Evolutionary conservation across 495 filamentous ascomycete genomes (phyloP), one percentile per base, ranked within the genome.

Genomic region (Pyrenopolyporus hunteri): DNA sequence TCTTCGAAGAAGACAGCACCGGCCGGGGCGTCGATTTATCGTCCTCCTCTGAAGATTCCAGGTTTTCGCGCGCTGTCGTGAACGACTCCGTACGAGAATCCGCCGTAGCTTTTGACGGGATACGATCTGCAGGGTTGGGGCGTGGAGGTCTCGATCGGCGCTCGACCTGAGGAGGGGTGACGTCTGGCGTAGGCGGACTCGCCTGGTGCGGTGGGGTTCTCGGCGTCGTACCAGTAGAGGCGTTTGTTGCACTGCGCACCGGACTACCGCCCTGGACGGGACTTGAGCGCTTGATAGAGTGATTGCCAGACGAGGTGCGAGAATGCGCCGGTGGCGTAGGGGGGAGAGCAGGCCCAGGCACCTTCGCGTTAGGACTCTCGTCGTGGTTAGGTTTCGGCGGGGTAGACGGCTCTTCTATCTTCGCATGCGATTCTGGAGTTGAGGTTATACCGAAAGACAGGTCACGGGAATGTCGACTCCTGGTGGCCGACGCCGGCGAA

Each of bases 1-100:
- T 72, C 47, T 71, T 73, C 1, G 68, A 47, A 16, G 81, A 83
- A 9, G 77, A 70, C 42, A 83, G 50, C 29, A 67, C 66, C 3
- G 81, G 77, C 0, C 78, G 78, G 28, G 83, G 74, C 2, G 82
- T 83, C 22, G 72, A 68, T 16, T 67, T 74, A 33, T 73, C 74
- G 35, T 79, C 75, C 29, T 88, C 87, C 50, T 89, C 87, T 0
- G 86, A 85, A 2, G 82, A 84, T 17, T 81, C 76, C 7, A 77
- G 82, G 29, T 78, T 72, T 69, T 93, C 89, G 17, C 74, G 79
- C 9, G 89, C 89, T 0, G 89, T 93, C 55, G 78, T 84, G 64
- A 91, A 93, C 2, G 89, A 92, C 23, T 91, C 86, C 16, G 85
- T 78, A 13, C 85, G 83, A 36, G 87, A 84, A 6, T 80, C 79